Evolutionary conservation across 306 rosid species (phyloP).

Genomic region (Echinosophora koreensis): DNA sequence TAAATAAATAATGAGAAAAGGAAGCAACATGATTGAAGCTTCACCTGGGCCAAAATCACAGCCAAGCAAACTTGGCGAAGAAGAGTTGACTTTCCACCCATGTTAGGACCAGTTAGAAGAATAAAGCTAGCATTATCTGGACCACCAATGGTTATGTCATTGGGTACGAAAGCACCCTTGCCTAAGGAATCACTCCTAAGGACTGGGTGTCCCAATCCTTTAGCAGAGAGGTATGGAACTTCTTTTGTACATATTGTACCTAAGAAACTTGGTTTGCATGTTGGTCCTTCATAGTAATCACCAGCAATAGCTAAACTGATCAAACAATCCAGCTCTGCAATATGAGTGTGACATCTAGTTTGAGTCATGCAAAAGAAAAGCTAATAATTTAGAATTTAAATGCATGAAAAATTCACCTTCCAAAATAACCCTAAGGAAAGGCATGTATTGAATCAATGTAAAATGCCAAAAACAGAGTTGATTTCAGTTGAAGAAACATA

Average conservation of each 20-base stretch:
- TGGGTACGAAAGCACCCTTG: constrained; percentile 84
- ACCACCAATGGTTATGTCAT: constrained; percentile 83
- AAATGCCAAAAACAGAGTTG: background rate
- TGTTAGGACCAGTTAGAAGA: constrained; percentile 96
- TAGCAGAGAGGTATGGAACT: constrained; percentile 73
- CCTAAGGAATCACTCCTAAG: constrained; percentile 88
- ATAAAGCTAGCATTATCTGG: constrained; percentile 70
- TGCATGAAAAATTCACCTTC: constrained; percentile 19
- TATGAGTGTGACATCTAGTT: constrained; percentile 45
- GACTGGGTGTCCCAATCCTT: constrained; percentile 89
- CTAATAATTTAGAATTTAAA: constrained; percentile 20
- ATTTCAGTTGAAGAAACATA: too few relatives aligned
- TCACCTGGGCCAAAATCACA: constrained; percentile 90
- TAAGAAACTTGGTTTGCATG: constrained; percentile 73
- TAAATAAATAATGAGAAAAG: constrained; percentile 39
- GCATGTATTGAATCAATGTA: constrained; percentile 32
- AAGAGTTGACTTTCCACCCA: constrained; percentile 99
- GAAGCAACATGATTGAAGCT: constrained; percentile 24
- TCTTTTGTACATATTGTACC: constrained; percentile 58
- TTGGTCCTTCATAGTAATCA: constrained; percentile 85
- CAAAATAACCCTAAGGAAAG: constrained; percentile 20
- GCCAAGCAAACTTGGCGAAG: constrained; percentile 99
- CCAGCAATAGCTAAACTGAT: constrained; percentile 87
- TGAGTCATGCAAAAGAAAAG: constrained; percentile 47
- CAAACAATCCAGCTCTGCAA: constrained; percentile 93